Conservation (phyloP, 202 grass and related monocot genomes). For the Bolboschoenoplectus hybrid region DNA sequence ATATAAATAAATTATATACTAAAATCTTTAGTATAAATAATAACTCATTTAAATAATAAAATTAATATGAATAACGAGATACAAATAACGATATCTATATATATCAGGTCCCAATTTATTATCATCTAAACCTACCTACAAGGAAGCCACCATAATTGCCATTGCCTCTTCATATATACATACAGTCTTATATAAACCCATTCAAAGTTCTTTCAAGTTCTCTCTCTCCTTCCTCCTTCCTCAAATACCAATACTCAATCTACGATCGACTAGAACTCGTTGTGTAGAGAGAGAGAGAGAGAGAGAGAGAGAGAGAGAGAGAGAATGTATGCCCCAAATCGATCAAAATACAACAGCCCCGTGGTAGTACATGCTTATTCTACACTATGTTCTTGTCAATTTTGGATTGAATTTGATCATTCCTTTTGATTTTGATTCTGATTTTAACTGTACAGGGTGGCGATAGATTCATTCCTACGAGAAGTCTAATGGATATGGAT, state of each 20-base stretch:
- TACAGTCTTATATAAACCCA: too few relatives aligned
- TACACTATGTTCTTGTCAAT: not conserved
- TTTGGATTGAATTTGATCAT: constrained; percentile 19
- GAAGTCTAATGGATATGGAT: constrained; percentile 52
- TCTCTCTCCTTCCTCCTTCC: not conserved
- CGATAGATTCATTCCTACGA: constrained; percentile 49
- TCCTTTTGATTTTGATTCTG: constrained; percentile 26
- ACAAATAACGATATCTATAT: too few relatives aligned
- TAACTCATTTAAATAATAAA: too few relatives aligned
- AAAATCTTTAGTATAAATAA: too few relatives aligned
- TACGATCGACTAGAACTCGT: not conserved
- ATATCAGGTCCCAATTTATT: too few relatives aligned
- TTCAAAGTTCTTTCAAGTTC: not conserved
- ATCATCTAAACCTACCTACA: too few relatives aligned
- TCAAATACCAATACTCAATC: not conserved
- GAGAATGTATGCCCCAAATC: constrained; percentile 27
- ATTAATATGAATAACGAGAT: too few relatives aligned
- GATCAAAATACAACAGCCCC: constrained; percentile 30
- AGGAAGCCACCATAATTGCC: too few relatives aligned
- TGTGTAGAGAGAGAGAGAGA: not conserved
- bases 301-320: too few relatives aligned
- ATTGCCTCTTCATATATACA: too few relatives aligned
- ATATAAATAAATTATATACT: too few relatives aligned
- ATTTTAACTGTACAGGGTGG: constrained; percentile 23
- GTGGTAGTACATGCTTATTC: constrained; percentile 26